Conservation (phyloP, 768 basidiomycete species). For the Sporobolomyces pararoseus region DNA sequence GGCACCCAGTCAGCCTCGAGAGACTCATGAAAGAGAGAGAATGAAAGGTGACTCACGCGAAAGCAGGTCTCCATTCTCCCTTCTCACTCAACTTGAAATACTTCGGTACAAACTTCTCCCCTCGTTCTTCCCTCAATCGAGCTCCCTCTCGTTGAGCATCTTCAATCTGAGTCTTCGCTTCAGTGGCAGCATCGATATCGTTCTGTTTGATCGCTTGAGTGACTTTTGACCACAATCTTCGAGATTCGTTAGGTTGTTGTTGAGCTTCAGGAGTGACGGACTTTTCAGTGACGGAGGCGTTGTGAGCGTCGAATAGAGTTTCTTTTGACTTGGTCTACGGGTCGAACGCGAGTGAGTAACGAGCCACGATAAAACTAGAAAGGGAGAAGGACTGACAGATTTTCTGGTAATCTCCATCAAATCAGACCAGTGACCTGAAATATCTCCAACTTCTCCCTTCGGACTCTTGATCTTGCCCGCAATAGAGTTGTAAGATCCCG, state of each 20-base stretch:
- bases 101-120: conserved; percentile 64
- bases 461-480: conserved; percentile 70
- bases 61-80: conserved; percentile 77
- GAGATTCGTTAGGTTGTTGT: conserved; percentile 84
- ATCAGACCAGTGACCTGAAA: conserved; percentile 86
- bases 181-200: conserved; percentile 92
- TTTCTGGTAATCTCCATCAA: conserved; percentile 75
- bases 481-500: conserved; percentile 85
- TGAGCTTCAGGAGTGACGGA: conserved; percentile 77
- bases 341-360: too few relatives aligned
- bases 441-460: conserved; percentile 69
- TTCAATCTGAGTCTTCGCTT: conserved; percentile 83
- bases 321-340: conserved; percentile 64
- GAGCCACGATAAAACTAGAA: too few relatives aligned
- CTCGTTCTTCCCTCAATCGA: conserved; percentile 67
- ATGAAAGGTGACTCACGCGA: conserved; percentile 55
- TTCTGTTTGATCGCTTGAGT: conserved; percentile 78
- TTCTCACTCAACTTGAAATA: conserved; percentile 72
- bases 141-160: conserved; percentile 82
- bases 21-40: too few relatives aligned
- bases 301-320: conserved; percentile 75
- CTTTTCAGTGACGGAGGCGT: conserved; percentile 72
- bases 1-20: neutral
- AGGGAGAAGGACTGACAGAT: conserved; percentile 55
- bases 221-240: conserved; percentile 73